Evolutionary conservation across 2,329 filamentous ascomycete species (phyloP).

Genomic region (Arthrobotrys pseudoclavata): DNA sequence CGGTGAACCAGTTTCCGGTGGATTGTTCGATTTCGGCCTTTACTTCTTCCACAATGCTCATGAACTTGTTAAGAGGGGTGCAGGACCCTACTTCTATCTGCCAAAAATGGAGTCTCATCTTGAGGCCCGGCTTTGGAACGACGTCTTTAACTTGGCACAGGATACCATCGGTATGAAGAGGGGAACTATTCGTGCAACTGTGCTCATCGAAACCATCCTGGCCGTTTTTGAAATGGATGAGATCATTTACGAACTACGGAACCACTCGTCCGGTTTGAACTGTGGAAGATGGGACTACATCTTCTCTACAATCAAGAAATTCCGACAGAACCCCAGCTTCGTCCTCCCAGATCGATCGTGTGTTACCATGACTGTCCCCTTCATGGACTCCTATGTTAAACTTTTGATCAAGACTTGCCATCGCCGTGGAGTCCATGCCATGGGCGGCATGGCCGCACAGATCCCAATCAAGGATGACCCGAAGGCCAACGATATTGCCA

Average conservation of each 20-base stretch:
- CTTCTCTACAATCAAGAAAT: conserved; percentile 99
- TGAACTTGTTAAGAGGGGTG: conserved; percentile 85
- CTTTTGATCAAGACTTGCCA: conserved; percentile 99
- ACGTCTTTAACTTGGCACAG: conserved; percentile 94
- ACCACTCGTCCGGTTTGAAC: conserved; percentile 96
- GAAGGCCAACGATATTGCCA: conserved; percentile 90
- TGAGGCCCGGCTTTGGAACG: conserved; percentile 97
- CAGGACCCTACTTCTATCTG: conserved; percentile 96
- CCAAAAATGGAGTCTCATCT: conserved; percentile 99
- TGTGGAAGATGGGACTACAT: conserved; percentile 99
- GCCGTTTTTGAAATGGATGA: conserved; percentile 99
- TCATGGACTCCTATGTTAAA: conserved; percentile 98
- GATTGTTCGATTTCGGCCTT: conserved; percentile 95
- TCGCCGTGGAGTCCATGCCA: conserved; percentile 94
- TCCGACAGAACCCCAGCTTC: conserved; percentile 93
- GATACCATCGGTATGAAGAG: conserved; percentile 90
- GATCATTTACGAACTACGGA: conserved; percentile 98
- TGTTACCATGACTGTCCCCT: conserved; percentile 97
- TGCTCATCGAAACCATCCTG: conserved; percentile 96
- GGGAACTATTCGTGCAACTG: conserved; percentile 93
- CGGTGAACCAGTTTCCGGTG: conserved; percentile 91
- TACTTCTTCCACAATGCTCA: conserved; percentile 99
- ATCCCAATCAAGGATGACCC: conserved; percentile 98
- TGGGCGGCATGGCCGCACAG: conserved; percentile 98
- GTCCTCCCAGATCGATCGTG: conserved; percentile 89